These are phyloP conservation scores for Pythium brassicae DNA, from an alignment of 352 stramenopile genomes.

Conservation along the genomic window DNA sequence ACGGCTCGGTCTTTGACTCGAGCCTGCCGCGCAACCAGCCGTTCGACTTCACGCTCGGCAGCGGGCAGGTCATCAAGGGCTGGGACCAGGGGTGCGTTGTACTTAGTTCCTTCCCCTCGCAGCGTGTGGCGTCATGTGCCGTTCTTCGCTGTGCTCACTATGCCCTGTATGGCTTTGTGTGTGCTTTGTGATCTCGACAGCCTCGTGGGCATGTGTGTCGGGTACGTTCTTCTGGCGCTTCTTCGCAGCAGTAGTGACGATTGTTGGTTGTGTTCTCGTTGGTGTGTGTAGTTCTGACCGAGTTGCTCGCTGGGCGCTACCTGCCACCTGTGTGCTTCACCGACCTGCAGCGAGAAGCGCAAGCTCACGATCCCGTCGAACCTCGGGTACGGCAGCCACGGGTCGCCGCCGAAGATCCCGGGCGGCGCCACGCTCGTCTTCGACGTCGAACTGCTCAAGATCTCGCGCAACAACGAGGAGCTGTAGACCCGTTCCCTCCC, in stretches of 20 bases:
- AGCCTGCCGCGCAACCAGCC: conserved; percentile 92
- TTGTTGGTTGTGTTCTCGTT: too few relatives aligned
- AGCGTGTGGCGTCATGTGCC: too few relatives aligned
- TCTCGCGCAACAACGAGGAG: conserved; percentile 75
- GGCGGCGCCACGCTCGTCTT: conserved; percentile 95
- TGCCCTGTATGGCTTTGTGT: too few relatives aligned
- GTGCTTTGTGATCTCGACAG: conserved; percentile 16
- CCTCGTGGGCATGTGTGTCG: conserved; percentile 85
- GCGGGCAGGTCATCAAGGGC: conserved; percentile 93
- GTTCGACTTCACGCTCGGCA: conserved; percentile 94
- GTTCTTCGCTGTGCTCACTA: too few relatives aligned
- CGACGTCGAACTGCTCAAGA: conserved; percentile 96
- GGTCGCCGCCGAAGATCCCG: conserved; percentile 91
- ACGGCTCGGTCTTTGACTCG: conserved; percentile 97
- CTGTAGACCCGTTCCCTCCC: too few relatives aligned
- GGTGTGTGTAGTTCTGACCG: too few relatives aligned
- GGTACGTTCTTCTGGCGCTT: conserved; percentile 35
- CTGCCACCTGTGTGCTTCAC: too few relatives aligned
- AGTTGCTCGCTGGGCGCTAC: too few relatives aligned
- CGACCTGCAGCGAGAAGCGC: conserved; percentile 70
- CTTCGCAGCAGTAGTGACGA: too few relatives aligned
- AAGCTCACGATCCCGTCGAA: conserved; percentile 80
- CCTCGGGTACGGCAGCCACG: conserved; percentile 93
- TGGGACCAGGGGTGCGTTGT: conserved; percentile 80
- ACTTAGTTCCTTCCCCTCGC: too few relatives aligned